A percentile compares a stretch with the other conserved stretches of the same genome.
Conservation (phyloP, 78 protist genomes). For the Neovahlkampfia damariscottae region DNA sequence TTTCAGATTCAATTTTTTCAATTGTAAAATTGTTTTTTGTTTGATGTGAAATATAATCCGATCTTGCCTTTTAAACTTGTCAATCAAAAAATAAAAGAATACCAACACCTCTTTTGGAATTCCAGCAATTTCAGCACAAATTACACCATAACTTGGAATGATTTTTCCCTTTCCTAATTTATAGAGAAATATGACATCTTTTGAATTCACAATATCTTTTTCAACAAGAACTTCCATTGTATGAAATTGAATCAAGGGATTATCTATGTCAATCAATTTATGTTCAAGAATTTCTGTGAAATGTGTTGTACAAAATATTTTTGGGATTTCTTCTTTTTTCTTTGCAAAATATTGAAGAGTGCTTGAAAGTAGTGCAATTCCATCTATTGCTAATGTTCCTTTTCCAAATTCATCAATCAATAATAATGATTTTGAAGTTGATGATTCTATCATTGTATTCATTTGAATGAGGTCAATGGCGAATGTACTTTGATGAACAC, state of each 20-base stretch:
- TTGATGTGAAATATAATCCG: no score
- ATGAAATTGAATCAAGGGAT: not conserved
- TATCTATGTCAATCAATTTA: not conserved
- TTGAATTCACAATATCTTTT: constrained; percentile 1
- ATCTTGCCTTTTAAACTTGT: no score
- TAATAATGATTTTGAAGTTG: constrained; percentile 17
- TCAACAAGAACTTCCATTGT: not conserved
- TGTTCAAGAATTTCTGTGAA: not conserved
- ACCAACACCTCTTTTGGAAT: not conserved
- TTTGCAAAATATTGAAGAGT: not conserved
- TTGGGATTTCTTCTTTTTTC: not conserved
- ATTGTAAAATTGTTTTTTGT: no score
- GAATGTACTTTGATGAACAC: not conserved
- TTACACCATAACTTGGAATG: not conserved
- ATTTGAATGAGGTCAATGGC: constrained; percentile 43
- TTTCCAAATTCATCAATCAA: constrained; percentile 58
- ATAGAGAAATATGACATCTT: not conserved
- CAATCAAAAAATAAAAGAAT: no score
- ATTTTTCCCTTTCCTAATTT: not conserved
- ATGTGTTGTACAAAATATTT: not conserved
- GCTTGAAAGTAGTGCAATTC: not conserved
- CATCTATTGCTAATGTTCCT: constrained; percentile 28
- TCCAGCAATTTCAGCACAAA: not conserved
- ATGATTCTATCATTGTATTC: not conserved
- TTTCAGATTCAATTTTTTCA: no score